Evolutionary conservation across 352 stramenopile species (phyloP), one percentile per base, ranked within the genome.

Genomic region (Plasmopara viticola): DNA sequence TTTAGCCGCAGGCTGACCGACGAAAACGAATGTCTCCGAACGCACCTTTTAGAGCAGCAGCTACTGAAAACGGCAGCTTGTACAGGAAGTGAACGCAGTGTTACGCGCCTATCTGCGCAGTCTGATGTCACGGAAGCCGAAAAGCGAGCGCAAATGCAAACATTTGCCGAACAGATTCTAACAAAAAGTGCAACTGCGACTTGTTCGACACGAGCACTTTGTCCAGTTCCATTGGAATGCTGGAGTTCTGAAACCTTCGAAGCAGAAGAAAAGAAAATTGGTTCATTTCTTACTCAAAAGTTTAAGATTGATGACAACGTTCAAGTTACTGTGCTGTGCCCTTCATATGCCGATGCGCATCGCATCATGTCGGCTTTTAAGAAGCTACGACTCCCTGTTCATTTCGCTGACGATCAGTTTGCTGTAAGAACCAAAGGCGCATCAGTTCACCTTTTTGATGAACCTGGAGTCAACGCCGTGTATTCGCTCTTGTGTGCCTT

Each of bases 401-500:
- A 57, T 2, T 20, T 54, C 17, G 20, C 40, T 20, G 17, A 43
- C 14, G 33, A 46, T 18, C 43, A 49, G 12, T 56, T 56, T 34
- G 18, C 51, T 38, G 44, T 15, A 50, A 35, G 38, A 28, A 52
- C 46, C 25, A 62, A 29, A 9, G 46, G 52, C 25, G 29, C 33
- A 38, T 28, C 44, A 17, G 45, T 67, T 9, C 70, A 76, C 34
- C 51, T 85, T 25, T 85, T 82, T 38, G 71, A 85, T 34, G 71
- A 90, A 51, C 74, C 74, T 17, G 64, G 74, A 15, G 74, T 87
- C 7, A 84, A 84, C 41, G 51, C 65, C 0, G 58, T 91, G 12
- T 86, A 78, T 38, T 89, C 81, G 34, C 53, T 91, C 28, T 56
- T 91, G 18, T 77, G 83, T 30, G 74, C 75, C 9, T 67, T 91